Evolutionary conservation across 75 land plant genomes (phyloP), one percentile per base, ranked within the genome.

Genomic region (Selaginella moellendorffii): DNA sequence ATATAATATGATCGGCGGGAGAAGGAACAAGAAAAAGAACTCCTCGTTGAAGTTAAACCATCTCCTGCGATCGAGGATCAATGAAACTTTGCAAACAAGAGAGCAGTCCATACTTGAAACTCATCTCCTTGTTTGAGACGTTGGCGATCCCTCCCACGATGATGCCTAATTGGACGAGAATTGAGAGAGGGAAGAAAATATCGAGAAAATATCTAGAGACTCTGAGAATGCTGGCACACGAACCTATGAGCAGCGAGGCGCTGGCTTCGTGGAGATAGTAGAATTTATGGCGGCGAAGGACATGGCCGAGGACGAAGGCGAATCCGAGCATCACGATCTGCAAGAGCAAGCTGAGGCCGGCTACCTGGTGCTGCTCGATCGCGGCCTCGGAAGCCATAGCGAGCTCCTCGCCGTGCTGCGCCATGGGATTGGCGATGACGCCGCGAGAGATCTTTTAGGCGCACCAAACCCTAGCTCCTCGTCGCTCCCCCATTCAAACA

Each of bases 1-100:
- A 92, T 92, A 92, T 92, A 92, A 92, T 20, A 92, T 92, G 65
- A 92, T 88, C 23, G 97, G 95, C n/a, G 97, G 97, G 27, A 92
- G 74, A 64, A 92, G 68, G 68, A 88, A 89, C 52, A 92, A 70
- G 68, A 92, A 83, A 77, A 92, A 92, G 61, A 92, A 92, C 70
- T 92, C 97, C 72, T 92, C 97, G 31, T 85, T 92, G 67, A 92
- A 92, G 65, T 88, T 92, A 72, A 88, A 92, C 97, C 97, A 92
- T 20, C 76, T 69, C 83, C 97, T 92, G 89, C 74, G 71, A 30
- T 27, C 27, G 31, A 21, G 30, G 26, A 27, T 19, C 22, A 28
- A 18, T 51, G 23, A 22, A 52, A 51, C 46, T 5, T 36, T 5
- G 14, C n/a, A n/a, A n/a, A n/a, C n/a, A n/a, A n/a, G n/a, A n/a